A percentile compares a stretch with the other conserved stretches of the same genome.
phyloP scores from a whole-genome alignment of 2,329 filamentous ascomycete genomes.

The Colletotrichum sp. region DNA sequence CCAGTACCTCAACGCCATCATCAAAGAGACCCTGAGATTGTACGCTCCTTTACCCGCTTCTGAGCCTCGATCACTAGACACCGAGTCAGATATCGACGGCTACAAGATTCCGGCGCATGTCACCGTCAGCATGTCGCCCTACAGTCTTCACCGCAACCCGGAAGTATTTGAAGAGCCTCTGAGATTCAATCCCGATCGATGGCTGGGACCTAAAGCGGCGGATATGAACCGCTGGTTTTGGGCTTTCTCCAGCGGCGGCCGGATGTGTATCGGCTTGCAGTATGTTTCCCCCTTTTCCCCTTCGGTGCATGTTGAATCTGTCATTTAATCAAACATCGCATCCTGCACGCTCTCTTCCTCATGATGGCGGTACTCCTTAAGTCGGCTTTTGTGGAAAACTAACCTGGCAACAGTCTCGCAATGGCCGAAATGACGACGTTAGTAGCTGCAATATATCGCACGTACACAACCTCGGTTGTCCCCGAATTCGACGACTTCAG shows the following conservation, averaged over 20 bases:
- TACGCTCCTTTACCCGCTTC: accelerated
- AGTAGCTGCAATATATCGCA: neutral
- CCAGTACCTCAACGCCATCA: neutral
- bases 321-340: no score
- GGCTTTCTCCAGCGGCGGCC: neutral
- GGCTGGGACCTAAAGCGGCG: neutral
- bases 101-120: neutral
- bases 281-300: neutral
- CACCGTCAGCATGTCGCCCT: neutral
- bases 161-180: neutral
- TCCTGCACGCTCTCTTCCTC: neutral
- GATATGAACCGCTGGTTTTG: neutral
- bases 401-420: neutral
- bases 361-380: neutral
- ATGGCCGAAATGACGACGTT: neutral
- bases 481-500: neutral
- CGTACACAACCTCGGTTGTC: neutral
- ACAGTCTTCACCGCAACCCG: neutral
- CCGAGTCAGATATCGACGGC: neutral
- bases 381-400: neutral
- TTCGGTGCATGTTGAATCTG: accelerated
- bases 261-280: neutral
- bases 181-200: neutral
- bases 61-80: neutral
- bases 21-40: neutral